Percentiles rank a stretch among this genome's conserved stretches.
phyloP scores from a whole-genome alignment of 345 rosid species.

The Psidium friedrichsthalianum region DNA sequence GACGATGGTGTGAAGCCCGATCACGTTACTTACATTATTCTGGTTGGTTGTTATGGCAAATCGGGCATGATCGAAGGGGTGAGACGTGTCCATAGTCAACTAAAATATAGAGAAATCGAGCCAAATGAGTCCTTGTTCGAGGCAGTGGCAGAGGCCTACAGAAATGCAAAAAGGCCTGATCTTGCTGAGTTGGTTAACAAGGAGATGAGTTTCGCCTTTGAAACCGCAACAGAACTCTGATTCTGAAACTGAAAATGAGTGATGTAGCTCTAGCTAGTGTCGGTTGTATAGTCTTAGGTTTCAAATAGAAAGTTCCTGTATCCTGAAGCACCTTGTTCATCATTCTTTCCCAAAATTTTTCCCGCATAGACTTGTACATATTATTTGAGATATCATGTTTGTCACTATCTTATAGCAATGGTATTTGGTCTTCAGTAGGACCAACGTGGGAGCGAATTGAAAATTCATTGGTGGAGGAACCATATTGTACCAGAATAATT shows the following conservation, averaged over 20 bases:
- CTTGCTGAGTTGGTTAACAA: slow-evolving; percentile 53
- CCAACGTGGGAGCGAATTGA: background rate
- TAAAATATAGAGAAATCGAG: slow-evolving; percentile 46
- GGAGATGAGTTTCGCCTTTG: slow-evolving; percentile 53
- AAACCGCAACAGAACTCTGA: slow-evolving; percentile 8
- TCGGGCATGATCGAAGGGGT: slow-evolving; percentile 87
- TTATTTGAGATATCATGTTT: background rate
- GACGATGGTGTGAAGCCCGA: slow-evolving; percentile 76
- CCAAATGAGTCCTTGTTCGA: slow-evolving; percentile 46
- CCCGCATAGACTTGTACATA: background rate
- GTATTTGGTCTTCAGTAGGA: background rate
- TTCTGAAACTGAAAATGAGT: slow-evolving; percentile 12
- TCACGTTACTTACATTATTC: slow-evolving; percentile 46
- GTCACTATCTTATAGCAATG: background rate
- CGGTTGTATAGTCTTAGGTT: background rate
- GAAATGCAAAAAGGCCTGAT: slow-evolving; percentile 46
- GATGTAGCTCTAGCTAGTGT: background rate
- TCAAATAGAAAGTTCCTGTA: background rate
- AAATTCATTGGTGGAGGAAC: background rate
- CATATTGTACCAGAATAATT: background rate
- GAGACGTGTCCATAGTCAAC: slow-evolving; percentile 46
- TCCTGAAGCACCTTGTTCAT: background rate
- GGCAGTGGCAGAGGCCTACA: slow-evolving; percentile 58
- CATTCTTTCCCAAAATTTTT: background rate
- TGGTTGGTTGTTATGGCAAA: slow-evolving; percentile 63